Conservation (phyloP, 176 grass and related monocot genomes). For the Oryza brachyantha region DNA sequence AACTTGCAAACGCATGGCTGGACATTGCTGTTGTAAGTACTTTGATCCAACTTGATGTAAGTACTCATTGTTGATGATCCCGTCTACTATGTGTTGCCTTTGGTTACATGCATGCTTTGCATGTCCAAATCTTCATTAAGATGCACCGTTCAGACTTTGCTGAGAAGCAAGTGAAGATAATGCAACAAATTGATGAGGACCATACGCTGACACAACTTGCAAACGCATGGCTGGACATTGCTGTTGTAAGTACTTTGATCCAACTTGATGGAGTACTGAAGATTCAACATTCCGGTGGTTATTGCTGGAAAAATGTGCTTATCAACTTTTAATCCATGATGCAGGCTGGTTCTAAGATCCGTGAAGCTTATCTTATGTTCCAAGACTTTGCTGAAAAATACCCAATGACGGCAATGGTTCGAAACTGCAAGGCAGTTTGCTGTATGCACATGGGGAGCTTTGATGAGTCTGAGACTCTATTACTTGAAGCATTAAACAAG, state of each 20-base stretch:
- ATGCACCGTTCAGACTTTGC: slow-evolving; percentile 74
- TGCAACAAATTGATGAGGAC: slow-evolving; percentile 97
- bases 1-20: slow-evolving; percentile 89
- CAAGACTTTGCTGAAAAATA: slow-evolving; percentile 97
- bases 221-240: slow-evolving; percentile 79
- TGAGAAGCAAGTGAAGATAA: slow-evolving; percentile 88
- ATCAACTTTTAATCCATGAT: slow-evolving; percentile 17
- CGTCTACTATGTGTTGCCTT: background rate
- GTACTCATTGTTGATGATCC: slow-evolving; percentile 15
- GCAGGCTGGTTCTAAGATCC: slow-evolving; percentile 91
- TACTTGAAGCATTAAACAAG: slow-evolving; percentile 97
- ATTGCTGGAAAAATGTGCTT: slow-evolving; percentile 11
- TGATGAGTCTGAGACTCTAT: slow-evolving; percentile 88
- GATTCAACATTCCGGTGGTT: background rate
- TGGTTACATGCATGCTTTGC: slow-evolving; percentile 58
- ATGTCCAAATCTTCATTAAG: slow-evolving; percentile 74
- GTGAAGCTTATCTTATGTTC: slow-evolving; percentile 93
- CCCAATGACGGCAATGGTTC: slow-evolving; percentile 85
- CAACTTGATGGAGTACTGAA: slow-evolving; percentile 9
- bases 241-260: slow-evolving; percentile 59
- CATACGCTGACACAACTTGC: slow-evolving; percentile 94
- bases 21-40: slow-evolving; percentile 68
- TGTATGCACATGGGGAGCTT: slow-evolving; percentile 97
- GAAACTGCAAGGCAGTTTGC: slow-evolving; percentile 95
- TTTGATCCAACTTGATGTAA: slow-evolving; percentile 19